Evolutionary conservation across 176 grass and related monocot species (phyloP).

Genomic region (Carex parvula): DNA sequence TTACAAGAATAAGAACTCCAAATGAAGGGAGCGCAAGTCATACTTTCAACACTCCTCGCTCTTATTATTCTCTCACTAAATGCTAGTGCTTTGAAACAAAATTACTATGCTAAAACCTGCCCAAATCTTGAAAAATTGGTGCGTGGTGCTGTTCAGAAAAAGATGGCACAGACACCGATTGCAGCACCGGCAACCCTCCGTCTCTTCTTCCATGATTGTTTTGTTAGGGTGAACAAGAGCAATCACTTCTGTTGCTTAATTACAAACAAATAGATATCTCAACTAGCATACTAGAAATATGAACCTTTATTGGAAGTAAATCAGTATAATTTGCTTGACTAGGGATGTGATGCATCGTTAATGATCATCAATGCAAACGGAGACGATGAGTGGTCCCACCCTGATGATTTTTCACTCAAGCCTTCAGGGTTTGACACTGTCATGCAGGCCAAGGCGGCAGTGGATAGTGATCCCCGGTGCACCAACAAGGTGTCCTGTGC

Average conservation of each 20-base stretch:
- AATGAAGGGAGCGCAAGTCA: neutral
- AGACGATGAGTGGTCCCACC: slow-evolving; percentile 49
- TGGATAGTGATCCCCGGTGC: slow-evolving; percentile 51
- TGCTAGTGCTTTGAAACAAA: slow-evolving; percentile 1
- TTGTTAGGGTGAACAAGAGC: slow-evolving; percentile 44
- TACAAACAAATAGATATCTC: neutral
- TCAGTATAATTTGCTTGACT: neutral
- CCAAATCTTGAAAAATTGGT: slow-evolving; percentile 14
- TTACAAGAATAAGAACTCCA: neutral
- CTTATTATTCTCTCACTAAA: neutral
- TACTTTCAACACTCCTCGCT: neutral
- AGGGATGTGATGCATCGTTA: slow-evolving; percentile 79
- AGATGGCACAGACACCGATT: neutral
- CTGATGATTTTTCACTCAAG: slow-evolving; percentile 56
- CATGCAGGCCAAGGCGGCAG: slow-evolving; percentile 59
- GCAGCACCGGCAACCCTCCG: slow-evolving; percentile 66
- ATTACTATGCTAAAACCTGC: slow-evolving; percentile 18
- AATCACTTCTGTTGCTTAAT: neutral
- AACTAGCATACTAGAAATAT: neutral
- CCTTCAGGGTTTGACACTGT: slow-evolving; percentile 56
- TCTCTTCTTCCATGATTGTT: slow-evolving; percentile 91
- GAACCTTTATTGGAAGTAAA: neutral
- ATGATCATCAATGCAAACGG: slow-evolving; percentile 33
- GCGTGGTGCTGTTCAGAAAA: neutral
- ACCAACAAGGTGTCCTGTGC: slow-evolving; percentile 71